Conservation (phyloP, 2,329 filamentous ascomycete genomes). For the Pestalotiopsis sp. region DNA sequence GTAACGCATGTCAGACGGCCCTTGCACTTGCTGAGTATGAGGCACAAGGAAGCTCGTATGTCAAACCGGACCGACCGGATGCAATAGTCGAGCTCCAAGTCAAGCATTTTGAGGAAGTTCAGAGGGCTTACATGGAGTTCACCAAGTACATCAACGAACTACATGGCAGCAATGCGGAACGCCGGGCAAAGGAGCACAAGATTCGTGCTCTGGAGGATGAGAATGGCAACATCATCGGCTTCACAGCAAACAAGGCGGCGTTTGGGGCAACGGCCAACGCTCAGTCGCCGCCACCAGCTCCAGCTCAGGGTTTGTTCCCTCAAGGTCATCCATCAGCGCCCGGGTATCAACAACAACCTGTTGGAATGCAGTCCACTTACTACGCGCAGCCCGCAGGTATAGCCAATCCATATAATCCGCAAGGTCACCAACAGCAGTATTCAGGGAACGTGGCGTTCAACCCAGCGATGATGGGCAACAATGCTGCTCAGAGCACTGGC, state of each 20-base stretch:
- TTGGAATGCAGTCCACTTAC: background rate
- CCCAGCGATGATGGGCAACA: background rate
- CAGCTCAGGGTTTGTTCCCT: background rate
- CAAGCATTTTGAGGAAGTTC: constrained; percentile 22
- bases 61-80: constrained; percentile 12
- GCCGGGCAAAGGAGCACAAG: background rate
- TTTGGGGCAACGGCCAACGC: background rate
- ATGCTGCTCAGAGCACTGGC: background rate
- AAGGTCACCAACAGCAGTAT: background rate
- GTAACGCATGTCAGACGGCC: background rate
- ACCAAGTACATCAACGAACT: constrained; percentile 18
- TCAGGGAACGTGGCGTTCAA: background rate
- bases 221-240: background rate
- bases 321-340: background rate
- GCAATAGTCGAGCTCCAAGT: constrained; percentile 16
- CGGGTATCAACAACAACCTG: background rate
- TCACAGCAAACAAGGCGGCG: background rate
- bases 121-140: constrained; percentile 24
- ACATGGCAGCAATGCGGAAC: background rate
- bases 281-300: background rate
- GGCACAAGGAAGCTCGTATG: background rate
- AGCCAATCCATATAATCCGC: background rate
- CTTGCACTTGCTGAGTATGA: background rate
- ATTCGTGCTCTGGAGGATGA: background rate
- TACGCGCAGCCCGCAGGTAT: background rate